Evolutionary conservation across 176 grass and related monocot genomes (phyloP), one percentile per base, ranked within the genome.

Genomic region (Phragmites australis): DNA sequence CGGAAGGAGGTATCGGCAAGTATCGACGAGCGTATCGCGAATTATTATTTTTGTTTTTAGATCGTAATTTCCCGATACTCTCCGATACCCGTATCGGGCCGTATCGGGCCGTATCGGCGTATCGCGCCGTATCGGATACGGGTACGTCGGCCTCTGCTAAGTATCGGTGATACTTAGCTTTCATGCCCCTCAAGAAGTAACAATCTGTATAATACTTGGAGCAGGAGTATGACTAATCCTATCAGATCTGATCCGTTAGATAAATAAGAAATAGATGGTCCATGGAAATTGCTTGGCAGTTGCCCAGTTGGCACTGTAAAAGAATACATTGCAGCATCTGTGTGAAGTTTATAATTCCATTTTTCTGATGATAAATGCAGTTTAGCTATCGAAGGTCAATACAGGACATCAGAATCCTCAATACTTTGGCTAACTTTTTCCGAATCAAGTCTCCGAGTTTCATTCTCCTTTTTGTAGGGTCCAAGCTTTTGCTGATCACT

Each of bases 401-500:
- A 53, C 13, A 50, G 27, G 10, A 29, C 14, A 47, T 25, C 44
- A 40, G 8, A 88, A 74, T 79, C 29, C 27, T 50, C 37, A 70
- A 46, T n/a, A 23, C 11, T 64, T 77, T 53, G 54, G 40, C 23
- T 49, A 72, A 19, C 52, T 14, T 43, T 62, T 46, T 6, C 44
- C 37, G 43, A 44, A 8, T 72, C 50, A 31, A 61, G 26, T 65
- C 44, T 68, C 60, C 65, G 26, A 82, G 46, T 50, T 80, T 29
- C 32, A 51, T 52, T 59, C 9, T 75, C 8, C 64, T 77, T 83
- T 18, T 79, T 90, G 27, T 46, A 99, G 96, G 90, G 70, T 87
- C 31, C 88, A 89, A 84, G 78, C 86, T 87, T 80, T 93, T 1
- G 84, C 84, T 43, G 96, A 99, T 70, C 86, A 93, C 84, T 95